A percentile compares a stretch with the other conserved stretches of the same genome.
Conservation (phyloP, 768 basidiomycete genomes). For the Tricholoma bakamatsutake region DNA sequence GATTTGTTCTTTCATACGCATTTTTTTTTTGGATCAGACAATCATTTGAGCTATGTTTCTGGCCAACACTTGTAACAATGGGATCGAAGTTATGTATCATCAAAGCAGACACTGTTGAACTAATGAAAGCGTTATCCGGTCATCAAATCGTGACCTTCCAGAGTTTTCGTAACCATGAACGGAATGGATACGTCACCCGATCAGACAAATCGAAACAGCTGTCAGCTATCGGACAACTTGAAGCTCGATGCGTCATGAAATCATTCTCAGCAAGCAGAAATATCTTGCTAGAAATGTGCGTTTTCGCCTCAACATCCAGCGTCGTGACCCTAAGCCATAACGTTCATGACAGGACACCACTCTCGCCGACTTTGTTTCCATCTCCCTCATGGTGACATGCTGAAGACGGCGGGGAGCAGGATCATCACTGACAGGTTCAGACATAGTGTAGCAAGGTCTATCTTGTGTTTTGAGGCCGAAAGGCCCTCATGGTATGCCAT, state of each 20-base stretch:
- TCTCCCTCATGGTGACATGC: neutral
- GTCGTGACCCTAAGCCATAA: neutral
- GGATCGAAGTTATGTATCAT: too few relatives aligned
- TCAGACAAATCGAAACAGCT: constrained; percentile 16
- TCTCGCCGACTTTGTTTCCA: constrained; percentile 18
- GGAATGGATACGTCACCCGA: constrained; percentile 3
- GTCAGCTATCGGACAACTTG: constrained; percentile 20
- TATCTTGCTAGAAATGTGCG: constrained; percentile 55
- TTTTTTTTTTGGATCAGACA: too few relatives aligned
- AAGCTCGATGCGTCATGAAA: constrained; percentile 49
- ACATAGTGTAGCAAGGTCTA: neutral
- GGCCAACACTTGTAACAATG: too few relatives aligned
- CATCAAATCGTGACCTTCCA: too few relatives aligned
- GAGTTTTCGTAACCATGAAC: neutral
- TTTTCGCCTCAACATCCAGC: neutral
- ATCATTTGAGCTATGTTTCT: too few relatives aligned
- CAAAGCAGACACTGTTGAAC: too few relatives aligned
- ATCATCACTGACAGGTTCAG: neutral
- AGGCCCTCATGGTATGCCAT: neutral
- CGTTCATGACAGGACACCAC: constrained; percentile 5
- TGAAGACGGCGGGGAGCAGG: neutral
- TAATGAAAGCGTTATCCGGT: too few relatives aligned
- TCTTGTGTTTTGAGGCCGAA: neutral
- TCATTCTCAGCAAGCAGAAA: constrained; percentile 43
- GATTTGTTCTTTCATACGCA: too few relatives aligned